These are phyloP conservation scores for Monilinia laxa DNA, from an alignment of 2,329 filamentous ascomycete species.

Conservation along the genomic window DNA sequence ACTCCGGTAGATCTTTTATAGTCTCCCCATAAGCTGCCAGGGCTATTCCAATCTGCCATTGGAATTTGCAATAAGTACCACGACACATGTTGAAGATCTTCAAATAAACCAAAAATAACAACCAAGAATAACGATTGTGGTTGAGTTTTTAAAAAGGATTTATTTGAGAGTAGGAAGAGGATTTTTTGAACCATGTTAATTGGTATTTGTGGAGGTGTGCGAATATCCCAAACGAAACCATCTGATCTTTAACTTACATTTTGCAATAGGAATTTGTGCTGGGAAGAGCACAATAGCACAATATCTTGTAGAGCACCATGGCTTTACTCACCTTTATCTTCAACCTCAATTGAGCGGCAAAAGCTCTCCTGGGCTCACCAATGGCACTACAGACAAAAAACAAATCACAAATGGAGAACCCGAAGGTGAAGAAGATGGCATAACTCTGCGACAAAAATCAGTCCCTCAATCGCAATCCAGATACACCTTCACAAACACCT, in stretches of 20 bases:
- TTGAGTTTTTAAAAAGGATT: not conserved
- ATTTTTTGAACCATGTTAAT: constrained; percentile 61
- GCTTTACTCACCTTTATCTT: constrained; percentile 73
- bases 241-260: not conserved
- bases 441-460: constrained; percentile 20
- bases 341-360: constrained; percentile 27
- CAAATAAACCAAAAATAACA: not conserved
- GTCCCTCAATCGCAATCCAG: constrained; percentile 14
- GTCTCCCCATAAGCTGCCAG: constrained; percentile 7
- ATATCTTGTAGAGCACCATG: constrained; percentile 81
- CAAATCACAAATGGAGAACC: constrained; percentile 15
- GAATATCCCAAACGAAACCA: constrained; percentile 10
- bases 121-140: not conserved
- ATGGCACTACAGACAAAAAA: constrained; percentile 4
- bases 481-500: constrained; percentile 58
- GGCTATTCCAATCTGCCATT: not conserved
- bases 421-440: constrained; percentile 14
- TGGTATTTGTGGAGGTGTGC: constrained; percentile 68
- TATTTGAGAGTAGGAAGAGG: not conserved
- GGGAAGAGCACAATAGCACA: constrained; percentile 88
- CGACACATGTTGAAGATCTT: constrained; percentile 11
- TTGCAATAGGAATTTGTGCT: constrained; percentile 75
- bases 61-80: not conserved
- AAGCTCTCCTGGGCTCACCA: not conserved
- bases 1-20: constrained; percentile 4